phyloP scores from a whole-genome alignment of 306 rosid genomes.

The Quillaja saponaria region DNA sequence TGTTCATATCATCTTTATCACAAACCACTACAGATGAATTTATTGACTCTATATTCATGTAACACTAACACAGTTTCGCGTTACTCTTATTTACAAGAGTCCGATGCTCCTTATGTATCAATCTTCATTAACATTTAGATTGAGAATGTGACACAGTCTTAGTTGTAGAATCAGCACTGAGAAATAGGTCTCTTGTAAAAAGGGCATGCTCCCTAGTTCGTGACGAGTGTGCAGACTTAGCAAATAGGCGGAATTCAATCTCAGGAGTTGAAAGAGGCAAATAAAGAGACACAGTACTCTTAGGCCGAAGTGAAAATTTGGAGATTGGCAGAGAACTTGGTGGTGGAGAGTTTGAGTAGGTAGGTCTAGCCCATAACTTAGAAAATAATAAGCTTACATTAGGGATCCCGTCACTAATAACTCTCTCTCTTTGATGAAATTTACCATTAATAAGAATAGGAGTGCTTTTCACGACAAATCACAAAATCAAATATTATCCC shows the following conservation, averaged over 20 bases:
- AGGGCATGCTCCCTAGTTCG: conserved; percentile 35
- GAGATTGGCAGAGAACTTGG: conserved; percentile 60
- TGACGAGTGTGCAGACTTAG: conserved; percentile 45
- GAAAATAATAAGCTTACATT: conserved; percentile 38
- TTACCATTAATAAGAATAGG: conserved; percentile 41
- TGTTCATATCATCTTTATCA: no score
- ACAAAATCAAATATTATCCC: conserved; percentile 5
- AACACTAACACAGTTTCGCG: conserved; percentile 11
- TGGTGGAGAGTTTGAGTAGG: conserved; percentile 64
- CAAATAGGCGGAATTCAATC: conserved; percentile 26
- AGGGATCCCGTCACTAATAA: conserved; percentile 22
- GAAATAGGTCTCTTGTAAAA: conserved; percentile 27
- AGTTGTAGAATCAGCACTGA: conserved; percentile 38
- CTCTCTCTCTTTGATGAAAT: conserved; percentile 5
- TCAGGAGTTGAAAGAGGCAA: conserved; percentile 27
- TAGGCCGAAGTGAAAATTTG: conserved; percentile 43
- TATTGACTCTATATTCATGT: conserved; percentile 39
- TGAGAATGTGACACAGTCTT: conserved; percentile 47
- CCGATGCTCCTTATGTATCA: conserved; percentile 26
- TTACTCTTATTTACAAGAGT: conserved; percentile 37
- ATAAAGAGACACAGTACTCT: conserved; percentile 44
- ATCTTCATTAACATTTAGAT: conserved; percentile 33
- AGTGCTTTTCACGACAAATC: conserved; percentile 22
- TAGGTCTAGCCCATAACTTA: conserved; percentile 67
- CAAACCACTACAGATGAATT: conserved; percentile 30